A percentile compares a stretch with the other conserved stretches of the same genome.
phyloP scores from a whole-genome alignment of 805 yeast genomes.

The Hagleromyces aurorensis region DNA sequence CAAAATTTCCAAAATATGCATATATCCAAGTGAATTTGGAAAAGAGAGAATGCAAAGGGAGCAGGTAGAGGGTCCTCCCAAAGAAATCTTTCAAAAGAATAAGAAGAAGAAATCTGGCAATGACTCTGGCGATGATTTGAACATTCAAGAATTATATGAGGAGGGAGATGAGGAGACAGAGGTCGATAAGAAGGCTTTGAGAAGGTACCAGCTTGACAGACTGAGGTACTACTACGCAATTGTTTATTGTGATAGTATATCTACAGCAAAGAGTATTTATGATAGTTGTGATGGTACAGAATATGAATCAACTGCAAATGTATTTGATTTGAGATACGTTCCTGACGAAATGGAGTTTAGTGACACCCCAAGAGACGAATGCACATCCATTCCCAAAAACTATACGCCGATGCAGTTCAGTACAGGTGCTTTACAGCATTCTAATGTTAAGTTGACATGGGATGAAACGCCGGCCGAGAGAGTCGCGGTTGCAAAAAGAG shows the following conservation, averaged over 20 bases:
- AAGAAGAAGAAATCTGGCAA: constrained; percentile 34
- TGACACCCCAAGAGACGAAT: constrained; percentile 64
- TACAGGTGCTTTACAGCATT: constrained; percentile 93
- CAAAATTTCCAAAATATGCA: constrained; percentile 53
- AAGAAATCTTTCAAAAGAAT: constrained; percentile 58
- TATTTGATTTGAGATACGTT: constrained; percentile 84
- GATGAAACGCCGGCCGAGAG: constrained; percentile 96
- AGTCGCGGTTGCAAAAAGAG: constrained; percentile 61
- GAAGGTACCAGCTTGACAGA: constrained; percentile 89
- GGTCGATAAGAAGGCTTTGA: constrained; percentile 72
- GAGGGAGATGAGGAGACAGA: constrained; percentile 80
- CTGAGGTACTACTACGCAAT: constrained; percentile 90
- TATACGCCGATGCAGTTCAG: constrained; percentile 77
- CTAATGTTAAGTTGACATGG: constrained; percentile 95
- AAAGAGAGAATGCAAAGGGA: constrained; percentile 86
- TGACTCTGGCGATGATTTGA: constrained; percentile 47
- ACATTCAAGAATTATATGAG: constrained; percentile 63
- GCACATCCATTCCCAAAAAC: constrained; percentile 62
- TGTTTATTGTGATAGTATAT: constrained; percentile 67
- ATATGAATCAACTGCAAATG: constrained; percentile 90
- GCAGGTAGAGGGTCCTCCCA: constrained; percentile 88
- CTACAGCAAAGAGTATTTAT: constrained; percentile 68
- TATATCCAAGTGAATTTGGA: constrained; percentile 89
- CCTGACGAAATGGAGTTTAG: constrained; percentile 91
- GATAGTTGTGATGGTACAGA: constrained; percentile 91